These are phyloP conservation scores for Camellia sinensis DNA, from an alignment of 148 eudicot genomes.

Conservation along the genomic window DNA sequence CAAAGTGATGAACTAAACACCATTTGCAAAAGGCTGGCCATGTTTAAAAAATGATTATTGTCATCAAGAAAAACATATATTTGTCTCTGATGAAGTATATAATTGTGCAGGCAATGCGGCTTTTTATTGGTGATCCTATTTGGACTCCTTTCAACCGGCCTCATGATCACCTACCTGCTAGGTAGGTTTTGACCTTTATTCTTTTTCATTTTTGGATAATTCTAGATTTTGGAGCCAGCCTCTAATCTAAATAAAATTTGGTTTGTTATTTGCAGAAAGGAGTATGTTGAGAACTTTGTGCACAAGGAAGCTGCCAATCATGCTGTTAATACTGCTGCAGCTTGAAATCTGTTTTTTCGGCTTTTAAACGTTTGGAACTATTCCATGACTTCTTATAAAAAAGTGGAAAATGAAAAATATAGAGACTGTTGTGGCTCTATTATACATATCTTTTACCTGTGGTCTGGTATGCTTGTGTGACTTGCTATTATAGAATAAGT, in stretches of 20 bases:
- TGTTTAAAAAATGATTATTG: too few relatives aligned
- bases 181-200: conserved; percentile 29
- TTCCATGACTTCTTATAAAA: too few relatives aligned
- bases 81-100: neutral
- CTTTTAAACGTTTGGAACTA: neutral
- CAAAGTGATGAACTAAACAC: too few relatives aligned
- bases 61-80: neutral
- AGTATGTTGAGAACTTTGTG: conserved; percentile 51
- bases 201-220: neutral
- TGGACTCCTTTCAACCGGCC: conserved; percentile 95
- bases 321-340: conserved; percentile 51
- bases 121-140: conserved; percentile 25
- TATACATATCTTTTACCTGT: too few relatives aligned
- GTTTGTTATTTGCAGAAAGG: conserved; percentile 40
- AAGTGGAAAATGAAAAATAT: too few relatives aligned
- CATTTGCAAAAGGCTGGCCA: too few relatives aligned
- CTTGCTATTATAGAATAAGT: too few relatives aligned
- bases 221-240: neutral
- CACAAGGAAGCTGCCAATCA: conserved; percentile 35
- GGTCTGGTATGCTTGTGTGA: too few relatives aligned
- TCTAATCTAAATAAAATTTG: neutral
- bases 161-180: conserved; percentile 70
- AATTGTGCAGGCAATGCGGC: conserved; percentile 65
- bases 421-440: neutral
- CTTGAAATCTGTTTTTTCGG: conserved; percentile 25